These are phyloP conservation scores for Fusarium sp. DNA, from an alignment of 2,329 filamentous ascomycete species.

Conservation along the genomic window DNA sequence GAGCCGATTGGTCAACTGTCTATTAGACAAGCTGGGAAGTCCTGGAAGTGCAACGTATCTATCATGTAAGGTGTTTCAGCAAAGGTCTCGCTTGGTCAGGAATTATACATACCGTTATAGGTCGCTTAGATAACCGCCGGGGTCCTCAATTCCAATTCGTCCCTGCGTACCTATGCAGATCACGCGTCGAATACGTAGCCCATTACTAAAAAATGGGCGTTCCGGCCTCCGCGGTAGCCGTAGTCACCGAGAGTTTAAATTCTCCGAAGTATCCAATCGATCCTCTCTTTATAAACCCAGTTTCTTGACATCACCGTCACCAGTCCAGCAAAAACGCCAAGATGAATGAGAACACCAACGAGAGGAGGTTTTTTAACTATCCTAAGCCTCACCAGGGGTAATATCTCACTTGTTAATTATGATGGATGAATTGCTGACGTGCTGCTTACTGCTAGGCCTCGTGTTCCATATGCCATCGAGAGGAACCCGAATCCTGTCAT, in stretches of 20 bases:
- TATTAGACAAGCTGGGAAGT: too few relatives aligned
- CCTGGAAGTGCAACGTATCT: too few relatives aligned
- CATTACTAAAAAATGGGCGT: slow-evolving; percentile 24
- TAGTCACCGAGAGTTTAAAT: slow-evolving; percentile 30
- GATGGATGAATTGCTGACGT: slow-evolving; percentile 26
- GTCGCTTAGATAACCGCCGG: background rate
- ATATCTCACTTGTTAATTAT: background rate
- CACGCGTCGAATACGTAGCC: slow-evolving; percentile 27
- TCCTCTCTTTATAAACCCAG: background rate
- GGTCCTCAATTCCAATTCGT: slow-evolving; percentile 5
- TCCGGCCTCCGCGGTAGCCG: slow-evolving; percentile 35
- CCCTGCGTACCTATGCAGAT: slow-evolving; percentile 22
- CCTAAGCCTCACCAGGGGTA: slow-evolving; percentile 41
- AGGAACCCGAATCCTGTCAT: slow-evolving; percentile 39
- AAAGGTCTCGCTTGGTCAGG: background rate
- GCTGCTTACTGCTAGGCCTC: slow-evolving; percentile 25
- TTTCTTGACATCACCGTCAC: background rate
- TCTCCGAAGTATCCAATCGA: background rate
- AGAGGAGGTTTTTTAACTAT: slow-evolving; percentile 41
- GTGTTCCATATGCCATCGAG: slow-evolving; percentile 35
- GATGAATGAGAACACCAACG: slow-evolving; percentile 13
- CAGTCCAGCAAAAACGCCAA: background rate
- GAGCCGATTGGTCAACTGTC: too few relatives aligned
- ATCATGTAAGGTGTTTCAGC: background rate
- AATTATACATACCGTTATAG: background rate